A percentile compares a stretch with the other conserved stretches of the same genome.
Conservation (phyloP, 1,284 basidiomycete genomes). For the Ustilago trichophora region DNA sequence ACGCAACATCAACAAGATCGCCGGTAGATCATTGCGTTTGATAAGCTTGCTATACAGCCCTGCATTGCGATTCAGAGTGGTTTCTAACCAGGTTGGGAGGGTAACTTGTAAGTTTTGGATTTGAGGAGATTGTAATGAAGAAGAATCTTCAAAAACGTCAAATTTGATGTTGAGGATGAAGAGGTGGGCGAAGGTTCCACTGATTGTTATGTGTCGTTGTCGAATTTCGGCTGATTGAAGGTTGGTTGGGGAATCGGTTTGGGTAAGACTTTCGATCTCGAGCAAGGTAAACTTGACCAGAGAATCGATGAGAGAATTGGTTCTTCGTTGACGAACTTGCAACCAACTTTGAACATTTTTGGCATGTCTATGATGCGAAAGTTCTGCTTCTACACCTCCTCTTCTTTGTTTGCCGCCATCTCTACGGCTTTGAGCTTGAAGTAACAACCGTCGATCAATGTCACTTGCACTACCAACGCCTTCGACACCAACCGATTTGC, state of each 20-base stretch:
- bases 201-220: not conserved
- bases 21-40: constrained; percentile 21
- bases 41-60: constrained; percentile 1
- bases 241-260: constrained; percentile 1
- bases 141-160: constrained; percentile 8
- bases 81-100: constrained; percentile 22
- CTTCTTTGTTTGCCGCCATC: too few species aligned
- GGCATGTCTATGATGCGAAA: too few species aligned
- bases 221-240: too few species aligned
- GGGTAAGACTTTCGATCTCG: constrained; percentile 16
- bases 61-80: too few species aligned
- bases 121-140: not conserved
- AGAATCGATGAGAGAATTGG: constrained; percentile 1
- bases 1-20: constrained; percentile 31
- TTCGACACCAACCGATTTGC: constrained; percentile 34
- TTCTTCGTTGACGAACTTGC: constrained; percentile 12
- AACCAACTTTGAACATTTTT: constrained; percentile 8
- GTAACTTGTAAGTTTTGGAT: constrained; percentile 7
- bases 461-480: constrained; percentile 24
- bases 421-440: too few species aligned
- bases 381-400: too few species aligned
- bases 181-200: constrained; percentile 7
- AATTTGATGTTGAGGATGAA: constrained; percentile 17
- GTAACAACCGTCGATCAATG: constrained; percentile 26
- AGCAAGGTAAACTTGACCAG: constrained; percentile 11